A percentile compares a stretch with the other conserved stretches of the same genome.
Evolutionary conservation across 345 rosid genomes (phyloP).

Genomic region (Pugionium cornutum): DNA sequence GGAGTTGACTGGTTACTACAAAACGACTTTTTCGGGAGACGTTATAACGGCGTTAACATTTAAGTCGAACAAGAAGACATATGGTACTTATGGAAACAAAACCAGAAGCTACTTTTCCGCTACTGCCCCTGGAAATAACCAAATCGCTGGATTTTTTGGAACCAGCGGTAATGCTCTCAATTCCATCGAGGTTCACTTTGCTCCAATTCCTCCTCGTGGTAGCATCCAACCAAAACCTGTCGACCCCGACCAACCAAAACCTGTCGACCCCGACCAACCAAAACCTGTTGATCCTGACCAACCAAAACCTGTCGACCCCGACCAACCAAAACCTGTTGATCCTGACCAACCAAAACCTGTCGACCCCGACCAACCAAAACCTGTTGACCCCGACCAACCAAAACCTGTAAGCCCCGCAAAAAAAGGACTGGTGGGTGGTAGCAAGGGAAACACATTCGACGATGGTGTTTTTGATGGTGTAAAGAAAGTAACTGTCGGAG

Average conservation of each 20-base stretch:
- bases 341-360: no score
- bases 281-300: not conserved
- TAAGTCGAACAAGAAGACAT: conserved; percentile 32
- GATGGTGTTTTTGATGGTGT: conserved; percentile 36
- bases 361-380: not conserved
- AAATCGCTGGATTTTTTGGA: conserved; percentile 35
- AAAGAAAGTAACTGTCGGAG: conserved; percentile 24
- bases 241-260: no score
- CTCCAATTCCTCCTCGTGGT: conserved; percentile 17
- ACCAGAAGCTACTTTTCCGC: conserved; percentile 17
- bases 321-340: not conserved
- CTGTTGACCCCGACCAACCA: not conserved
- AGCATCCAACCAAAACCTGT: not conserved
- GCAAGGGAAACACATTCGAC: conserved; percentile 18
- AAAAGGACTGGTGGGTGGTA: conserved; percentile 29
- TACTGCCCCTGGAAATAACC: not conserved
- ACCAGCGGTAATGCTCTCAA: conserved; percentile 17
- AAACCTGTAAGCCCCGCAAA: not conserved
- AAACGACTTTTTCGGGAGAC: not conserved
- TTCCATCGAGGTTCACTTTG: conserved; percentile 34
- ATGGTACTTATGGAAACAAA: conserved; percentile 31
- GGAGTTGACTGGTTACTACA: conserved; percentile 17
- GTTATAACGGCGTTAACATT: conserved; percentile 22
- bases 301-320: not conserved
- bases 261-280: no score